Percentiles rank a stretch among this genome's conserved stretches.
Conservation (phyloP, 2,329 filamentous ascomycete genomes). For the Colletotrichum noveboracense region DNA sequence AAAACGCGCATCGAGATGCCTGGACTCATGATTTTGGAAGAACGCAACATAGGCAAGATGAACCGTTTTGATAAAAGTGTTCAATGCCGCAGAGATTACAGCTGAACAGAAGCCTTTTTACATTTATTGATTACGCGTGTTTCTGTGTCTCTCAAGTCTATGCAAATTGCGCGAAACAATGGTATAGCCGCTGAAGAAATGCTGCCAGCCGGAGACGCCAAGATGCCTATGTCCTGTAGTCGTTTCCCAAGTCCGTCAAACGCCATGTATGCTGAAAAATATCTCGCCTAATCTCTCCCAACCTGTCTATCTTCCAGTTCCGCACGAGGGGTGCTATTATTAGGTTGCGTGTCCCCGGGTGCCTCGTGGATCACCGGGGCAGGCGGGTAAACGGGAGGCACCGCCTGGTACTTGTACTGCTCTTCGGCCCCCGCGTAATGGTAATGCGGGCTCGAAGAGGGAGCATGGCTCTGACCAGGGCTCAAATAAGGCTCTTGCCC, state of each 20-base stretch:
- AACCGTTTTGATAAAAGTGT: neutral
- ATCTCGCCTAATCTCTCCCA: neutral
- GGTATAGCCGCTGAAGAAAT: neutral
- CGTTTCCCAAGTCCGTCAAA: neutral
- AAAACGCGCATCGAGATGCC: neutral
- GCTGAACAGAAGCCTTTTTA: neutral
- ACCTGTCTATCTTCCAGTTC: neutral
- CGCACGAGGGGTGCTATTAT: neutral
- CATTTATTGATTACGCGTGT: neutral
- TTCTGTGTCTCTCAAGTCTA: neutral
- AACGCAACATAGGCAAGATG: neutral
- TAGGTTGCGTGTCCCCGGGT: neutral
- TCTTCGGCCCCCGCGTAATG: neutral
- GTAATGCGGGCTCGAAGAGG: neutral
- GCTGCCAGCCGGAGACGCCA: neutral
- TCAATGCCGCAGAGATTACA: neutral
- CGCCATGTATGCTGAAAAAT: neutral
- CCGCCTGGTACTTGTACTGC: neutral
- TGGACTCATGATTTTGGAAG: neutral
- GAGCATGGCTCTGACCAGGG: neutral
- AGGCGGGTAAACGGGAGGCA: neutral
- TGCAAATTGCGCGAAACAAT: neutral
- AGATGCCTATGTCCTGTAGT: neutral
- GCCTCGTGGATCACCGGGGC: neutral
- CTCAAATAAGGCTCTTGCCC: neutral